phyloP scores from a whole-genome alignment of 208 protist genomes.

The Leishmania arabica region DNA sequence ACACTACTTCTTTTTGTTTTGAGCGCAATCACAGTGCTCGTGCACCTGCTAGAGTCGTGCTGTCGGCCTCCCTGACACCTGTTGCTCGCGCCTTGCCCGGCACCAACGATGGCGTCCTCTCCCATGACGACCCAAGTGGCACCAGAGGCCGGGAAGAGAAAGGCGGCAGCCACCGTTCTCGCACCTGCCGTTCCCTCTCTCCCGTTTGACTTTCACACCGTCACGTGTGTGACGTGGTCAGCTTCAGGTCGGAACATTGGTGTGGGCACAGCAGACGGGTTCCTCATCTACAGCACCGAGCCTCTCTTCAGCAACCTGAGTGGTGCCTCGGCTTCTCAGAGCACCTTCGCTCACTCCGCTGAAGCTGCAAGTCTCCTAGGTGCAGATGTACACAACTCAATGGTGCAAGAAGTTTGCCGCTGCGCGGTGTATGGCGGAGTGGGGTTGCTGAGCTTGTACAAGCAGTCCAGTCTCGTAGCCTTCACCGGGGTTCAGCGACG shows the following conservation, averaged over 20 bases:
- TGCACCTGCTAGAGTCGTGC: background rate
- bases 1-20: background rate
- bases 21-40: background rate
- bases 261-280: conserved; percentile 59
- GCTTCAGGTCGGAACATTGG: conserved; percentile 57
- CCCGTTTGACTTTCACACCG: conserved; percentile 37
- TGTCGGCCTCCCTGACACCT: background rate
- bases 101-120: background rate
- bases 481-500: conserved; percentile 38
- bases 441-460: conserved; percentile 47
- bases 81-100: background rate
- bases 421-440: conserved; percentile 68
- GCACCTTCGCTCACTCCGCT: background rate
- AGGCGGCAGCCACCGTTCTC: background rate
- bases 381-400: background rate
- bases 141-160: background rate
- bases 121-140: background rate
- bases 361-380: background rate
- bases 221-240: conserved; percentile 73
- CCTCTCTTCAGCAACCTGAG: conserved; percentile 15
- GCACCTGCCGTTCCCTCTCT: background rate
- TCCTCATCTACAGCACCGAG: conserved; percentile 78
- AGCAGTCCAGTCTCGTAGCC: conserved; percentile 64
- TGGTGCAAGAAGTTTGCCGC: conserved; percentile 46
- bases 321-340: background rate